Percentiles rank a stretch among this genome's conserved stretches.
These are phyloP conservation scores for Hymenoscyphus repandus DNA, from an alignment of 2,329 filamentous ascomycete genomes.

Conservation along the genomic window DNA sequence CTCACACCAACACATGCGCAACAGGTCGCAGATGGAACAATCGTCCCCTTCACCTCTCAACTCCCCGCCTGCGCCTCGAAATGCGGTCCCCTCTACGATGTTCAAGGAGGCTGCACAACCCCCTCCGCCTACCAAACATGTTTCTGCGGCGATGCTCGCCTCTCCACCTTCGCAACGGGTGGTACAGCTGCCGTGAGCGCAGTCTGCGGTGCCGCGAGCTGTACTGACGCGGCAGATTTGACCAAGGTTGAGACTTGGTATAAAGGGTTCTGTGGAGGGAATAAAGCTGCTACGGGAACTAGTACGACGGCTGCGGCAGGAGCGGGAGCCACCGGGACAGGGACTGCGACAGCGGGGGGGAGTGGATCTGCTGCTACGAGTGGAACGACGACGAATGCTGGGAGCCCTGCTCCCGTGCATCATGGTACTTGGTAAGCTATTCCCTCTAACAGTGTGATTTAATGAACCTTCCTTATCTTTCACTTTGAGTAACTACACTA, in stretches of 20 bases:
- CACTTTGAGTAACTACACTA: constrained; percentile 2
- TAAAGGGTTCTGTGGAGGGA: constrained; percentile 54
- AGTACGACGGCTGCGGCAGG: constrained; percentile 22
- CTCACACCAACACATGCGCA: background rate
- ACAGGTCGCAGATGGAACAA: constrained; percentile 24
- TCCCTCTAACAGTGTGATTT: constrained; percentile 9
- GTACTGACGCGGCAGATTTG: constrained; percentile 43
- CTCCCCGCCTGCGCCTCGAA: constrained; percentile 57
- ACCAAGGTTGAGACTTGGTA: constrained; percentile 66
- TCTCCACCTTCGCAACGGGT: constrained; percentile 50
- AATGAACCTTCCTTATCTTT: background rate
- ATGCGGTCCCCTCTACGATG: constrained; percentile 61
- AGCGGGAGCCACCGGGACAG: constrained; percentile 4
- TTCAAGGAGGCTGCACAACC: constrained; percentile 66
- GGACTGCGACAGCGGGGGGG: constrained; percentile 10
- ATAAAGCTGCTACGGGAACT: constrained; percentile 33
- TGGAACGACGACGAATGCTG: constrained; percentile 1
- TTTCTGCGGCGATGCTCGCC: constrained; percentile 63
- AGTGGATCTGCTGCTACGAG: background rate
- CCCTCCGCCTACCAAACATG: constrained; percentile 51
- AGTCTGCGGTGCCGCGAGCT: constrained; percentile 55
- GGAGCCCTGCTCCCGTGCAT: constrained; percentile 11
- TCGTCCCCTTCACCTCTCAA: constrained; percentile 49
- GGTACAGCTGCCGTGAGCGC: constrained; percentile 52
- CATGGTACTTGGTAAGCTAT: constrained; percentile 13